A percentile compares a stretch with the other conserved stretches of the same genome.
Evolutionary conservation across 1,139 yeast genomes (phyloP).

Genomic region (Hyphopichia pseudoburtonii): DNA sequence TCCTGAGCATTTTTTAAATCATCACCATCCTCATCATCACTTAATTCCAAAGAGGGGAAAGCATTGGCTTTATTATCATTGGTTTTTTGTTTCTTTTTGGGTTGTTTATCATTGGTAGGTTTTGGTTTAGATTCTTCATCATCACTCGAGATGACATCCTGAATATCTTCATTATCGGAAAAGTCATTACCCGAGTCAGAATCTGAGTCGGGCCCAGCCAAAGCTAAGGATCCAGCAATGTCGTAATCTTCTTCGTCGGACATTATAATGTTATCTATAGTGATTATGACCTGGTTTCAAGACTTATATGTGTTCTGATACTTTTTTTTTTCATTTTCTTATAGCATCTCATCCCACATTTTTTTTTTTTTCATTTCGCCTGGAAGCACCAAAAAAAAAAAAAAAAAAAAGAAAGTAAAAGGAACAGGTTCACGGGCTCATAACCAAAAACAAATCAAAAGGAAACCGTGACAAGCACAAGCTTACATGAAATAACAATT

Average conservation of each 20-base stretch:
- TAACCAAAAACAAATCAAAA: no score
- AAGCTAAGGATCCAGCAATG: constrained; percentile 64
- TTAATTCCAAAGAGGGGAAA: constrained; percentile 69
- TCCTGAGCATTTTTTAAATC: constrained; percentile 38
- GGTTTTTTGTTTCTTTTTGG: constrained; percentile 20
- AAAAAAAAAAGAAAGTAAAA: background rate
- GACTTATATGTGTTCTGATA: no score
- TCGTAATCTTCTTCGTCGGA: constrained; percentile 67
- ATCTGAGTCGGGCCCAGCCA: constrained; percentile 43
- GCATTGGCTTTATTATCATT: constrained; percentile 10
- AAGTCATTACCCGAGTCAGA: constrained; percentile 34
- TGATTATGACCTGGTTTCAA: background rate
- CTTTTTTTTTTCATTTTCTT: background rate
- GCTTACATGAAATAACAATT: no score
- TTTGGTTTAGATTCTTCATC: constrained; percentile 35
- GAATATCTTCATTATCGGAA: constrained; percentile 39
- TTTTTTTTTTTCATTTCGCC: background rate
- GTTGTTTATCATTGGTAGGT: constrained; percentile 19
- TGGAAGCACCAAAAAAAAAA: background rate
- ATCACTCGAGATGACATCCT: constrained; percentile 61
- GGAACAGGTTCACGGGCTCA: no score
- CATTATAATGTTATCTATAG: constrained; percentile 18
- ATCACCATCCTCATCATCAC: constrained; percentile 60
- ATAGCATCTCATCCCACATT: constrained; percentile 3
- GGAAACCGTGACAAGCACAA: no score